Percentiles rank a stretch among this genome's conserved stretches.
Conservation (phyloP, 176 grass and related monocot genomes). For the Oryza glaberrima region DNA sequence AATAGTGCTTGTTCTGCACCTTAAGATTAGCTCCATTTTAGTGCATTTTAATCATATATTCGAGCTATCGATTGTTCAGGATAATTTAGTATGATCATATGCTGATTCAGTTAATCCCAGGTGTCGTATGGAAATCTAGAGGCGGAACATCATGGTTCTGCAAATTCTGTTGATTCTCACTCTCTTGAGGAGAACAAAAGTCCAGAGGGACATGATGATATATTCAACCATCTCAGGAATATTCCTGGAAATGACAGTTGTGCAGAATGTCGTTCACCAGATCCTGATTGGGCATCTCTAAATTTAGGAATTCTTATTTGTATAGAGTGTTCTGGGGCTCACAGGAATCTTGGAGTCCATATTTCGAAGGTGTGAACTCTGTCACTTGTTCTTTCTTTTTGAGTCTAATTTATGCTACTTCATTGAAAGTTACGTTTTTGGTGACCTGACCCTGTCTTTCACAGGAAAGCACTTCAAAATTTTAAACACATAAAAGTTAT, state of each 20-base stretch:
- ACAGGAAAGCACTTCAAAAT: not conserved
- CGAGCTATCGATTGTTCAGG: constrained; percentile 12
- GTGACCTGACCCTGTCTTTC: not conserved
- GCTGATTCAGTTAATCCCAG: constrained; percentile 57
- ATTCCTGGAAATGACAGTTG: constrained; percentile 95
- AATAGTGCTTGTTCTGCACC: constrained; percentile 12
- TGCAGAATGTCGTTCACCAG: constrained; percentile 82
- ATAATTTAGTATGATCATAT: constrained; percentile 10
- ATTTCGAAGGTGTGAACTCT: constrained; percentile 78
- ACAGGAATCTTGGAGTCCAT: constrained; percentile 97
- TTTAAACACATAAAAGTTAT: constrained; percentile 6
- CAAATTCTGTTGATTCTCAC: constrained; percentile 48
- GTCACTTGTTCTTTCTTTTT: not conserved
- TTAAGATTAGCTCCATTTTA: constrained; percentile 34
- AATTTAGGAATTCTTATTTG: constrained; percentile 95
- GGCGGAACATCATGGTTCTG: constrained; percentile 42
- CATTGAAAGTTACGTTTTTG: not conserved
- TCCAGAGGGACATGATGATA: constrained; percentile 65
- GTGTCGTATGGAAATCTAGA: constrained; percentile 45
- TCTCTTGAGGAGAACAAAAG: constrained; percentile 49
- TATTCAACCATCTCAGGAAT: constrained; percentile 59
- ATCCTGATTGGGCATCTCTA: constrained; percentile 95
- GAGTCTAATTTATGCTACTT: constrained; percentile 24
- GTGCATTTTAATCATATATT: constrained; percentile 17
- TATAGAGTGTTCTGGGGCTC: constrained; percentile 95